phyloP scores from a whole-genome alignment of 495 filamentous ascomycete genomes.

The Friedmanniomyces simplex region DNA sequence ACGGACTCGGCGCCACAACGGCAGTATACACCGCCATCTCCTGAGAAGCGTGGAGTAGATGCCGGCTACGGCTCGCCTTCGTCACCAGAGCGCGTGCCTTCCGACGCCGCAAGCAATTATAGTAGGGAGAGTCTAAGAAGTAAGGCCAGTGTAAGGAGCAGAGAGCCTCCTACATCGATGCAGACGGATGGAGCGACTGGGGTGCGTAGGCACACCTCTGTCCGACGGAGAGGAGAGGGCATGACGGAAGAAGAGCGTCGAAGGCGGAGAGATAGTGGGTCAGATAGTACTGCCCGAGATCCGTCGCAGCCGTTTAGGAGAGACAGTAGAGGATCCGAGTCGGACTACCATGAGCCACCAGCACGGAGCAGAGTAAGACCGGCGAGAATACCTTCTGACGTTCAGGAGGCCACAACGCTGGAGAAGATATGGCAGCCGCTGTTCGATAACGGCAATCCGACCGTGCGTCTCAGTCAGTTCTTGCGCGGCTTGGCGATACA shows the following conservation, averaged over 20 bases:
- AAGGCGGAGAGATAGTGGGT: conserved; percentile 3
- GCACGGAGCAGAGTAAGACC: conserved; percentile 36
- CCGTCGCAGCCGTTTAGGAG: not conserved
- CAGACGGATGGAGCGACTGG: not conserved
- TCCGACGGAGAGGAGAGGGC: not conserved
- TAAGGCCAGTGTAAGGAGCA: not conserved
- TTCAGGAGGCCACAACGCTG: conserved; percentile 44
- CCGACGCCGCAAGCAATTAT: conserved; percentile 10
- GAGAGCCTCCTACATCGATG: not conserved
- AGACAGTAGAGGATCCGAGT: conserved; percentile 5
- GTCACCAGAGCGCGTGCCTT: conserved; percentile 7
- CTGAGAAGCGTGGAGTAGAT: conserved; percentile 25
- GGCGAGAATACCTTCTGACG: conserved; percentile 23
- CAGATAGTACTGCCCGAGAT: not conserved
- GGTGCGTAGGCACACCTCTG: not conserved
- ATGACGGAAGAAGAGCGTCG: not conserved
- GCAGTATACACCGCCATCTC: conserved; percentile 36
- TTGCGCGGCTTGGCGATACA: conserved; percentile 68
- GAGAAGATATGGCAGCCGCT: conserved; percentile 67
- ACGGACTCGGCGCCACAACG: conserved; percentile 24
- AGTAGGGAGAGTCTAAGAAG: conserved; percentile 12
- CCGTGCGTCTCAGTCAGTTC: conserved; percentile 57
- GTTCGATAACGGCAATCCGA: conserved; percentile 63
- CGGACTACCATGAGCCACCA: conserved; percentile 14
- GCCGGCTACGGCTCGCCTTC: not conserved